Evolutionary conservation across 2,329 filamentous ascomycete species (phyloP), one percentile per base, ranked within the genome.

Genomic region (Stagonosporopsis chrysanthemi): DNA sequence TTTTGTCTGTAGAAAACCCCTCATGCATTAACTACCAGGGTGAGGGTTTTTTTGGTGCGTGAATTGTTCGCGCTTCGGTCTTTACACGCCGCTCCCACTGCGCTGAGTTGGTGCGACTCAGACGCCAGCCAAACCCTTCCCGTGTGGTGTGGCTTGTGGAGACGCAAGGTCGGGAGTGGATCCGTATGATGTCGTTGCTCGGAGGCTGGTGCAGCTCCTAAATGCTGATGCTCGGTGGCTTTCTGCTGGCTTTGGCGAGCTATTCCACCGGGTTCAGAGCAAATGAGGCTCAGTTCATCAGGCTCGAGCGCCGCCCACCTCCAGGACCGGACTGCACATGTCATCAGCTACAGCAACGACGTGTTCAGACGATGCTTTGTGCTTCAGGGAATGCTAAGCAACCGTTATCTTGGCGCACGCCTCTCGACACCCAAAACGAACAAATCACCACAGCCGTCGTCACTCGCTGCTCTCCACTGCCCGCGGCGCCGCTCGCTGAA

Each of bases 331-430:
- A 26, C 46, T 23, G 48, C 48, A 47, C 42, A 49, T 31, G 39
- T 56, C 40, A 45, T 22, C 38, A 48, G 44, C 31, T 35, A 17
- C 43, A 47, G 52, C 38, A 48, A 44, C 43, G 54, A 57, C 54
- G 49, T 57, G 48, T 57, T 52, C 49, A 48, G 48, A 52, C 48
- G 49, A 35, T 44, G 54, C 54, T 56, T 52, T 52, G 54, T 43
- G 48, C 47, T 56, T 33, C 17, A 28, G 29, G 43, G 38, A 42
- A 36, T 33, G 54, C 54, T 57, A 57, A 52, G 48, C 43, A 57
- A 39, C 48, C 47, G 43, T 52, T 49, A 17, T 46, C 54, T 57
- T 57, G 54, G 54, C 54, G 39, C 31, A 52, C 46, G 48, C 42
- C 54, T 52, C 42, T 52, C 47, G 36, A 36, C 22, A 38, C 47